A percentile compares a stretch with the other conserved stretches of the same genome.
Conservation (phyloP, 768 basidiomycete species). For the Rubroboletus satanas region DNA sequence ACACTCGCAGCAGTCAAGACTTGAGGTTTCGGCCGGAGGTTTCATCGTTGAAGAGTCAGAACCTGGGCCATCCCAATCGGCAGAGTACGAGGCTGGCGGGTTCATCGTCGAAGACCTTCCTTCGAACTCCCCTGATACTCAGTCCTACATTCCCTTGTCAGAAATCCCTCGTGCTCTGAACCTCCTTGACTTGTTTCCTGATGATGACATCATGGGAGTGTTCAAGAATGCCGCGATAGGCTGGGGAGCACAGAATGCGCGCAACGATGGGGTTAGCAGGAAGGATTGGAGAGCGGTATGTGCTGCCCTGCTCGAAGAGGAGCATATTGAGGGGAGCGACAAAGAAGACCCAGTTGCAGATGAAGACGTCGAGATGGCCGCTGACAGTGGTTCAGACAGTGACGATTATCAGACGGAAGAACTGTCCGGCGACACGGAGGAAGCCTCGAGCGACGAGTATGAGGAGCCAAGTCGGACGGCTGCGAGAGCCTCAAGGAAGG, state of each 20-base stretch:
- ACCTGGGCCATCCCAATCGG: conserved; percentile 4
- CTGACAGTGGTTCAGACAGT: conserved; percentile 31
- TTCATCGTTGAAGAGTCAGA: conserved; percentile 31
- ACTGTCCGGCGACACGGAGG: conserved; percentile 23
- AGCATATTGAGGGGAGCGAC: conserved; percentile 24
- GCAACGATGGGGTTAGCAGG: conserved; percentile 44
- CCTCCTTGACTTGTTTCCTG: conserved; percentile 59
- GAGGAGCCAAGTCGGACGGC: conserved; percentile 12
- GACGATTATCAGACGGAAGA: conserved; percentile 27
- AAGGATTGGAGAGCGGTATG: conserved; percentile 83
- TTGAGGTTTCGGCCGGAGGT: conserved; percentile 27
- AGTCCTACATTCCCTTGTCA: conserved; percentile 46
- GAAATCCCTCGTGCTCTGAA: conserved; percentile 60
- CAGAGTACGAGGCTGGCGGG: conserved; percentile 26
- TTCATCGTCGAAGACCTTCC: conserved; percentile 29
- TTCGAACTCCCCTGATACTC: conserved; percentile 2
- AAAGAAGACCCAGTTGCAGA: conserved; percentile 7
- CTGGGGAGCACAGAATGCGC: conserved; percentile 45
- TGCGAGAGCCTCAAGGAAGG: conserved; percentile 8
- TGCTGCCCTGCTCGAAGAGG: conserved; percentile 60
- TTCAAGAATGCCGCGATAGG: conserved; percentile 75
- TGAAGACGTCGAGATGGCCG: conserved; percentile 19
- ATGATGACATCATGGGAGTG: conserved; percentile 69
- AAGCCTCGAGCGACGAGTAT: conserved; percentile 31
- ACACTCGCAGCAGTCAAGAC: background rate